Base-by-base conservation (phyloP, 1,284 basidiomycete species). In the Pyrrhoderma lamaoense region DNA sequence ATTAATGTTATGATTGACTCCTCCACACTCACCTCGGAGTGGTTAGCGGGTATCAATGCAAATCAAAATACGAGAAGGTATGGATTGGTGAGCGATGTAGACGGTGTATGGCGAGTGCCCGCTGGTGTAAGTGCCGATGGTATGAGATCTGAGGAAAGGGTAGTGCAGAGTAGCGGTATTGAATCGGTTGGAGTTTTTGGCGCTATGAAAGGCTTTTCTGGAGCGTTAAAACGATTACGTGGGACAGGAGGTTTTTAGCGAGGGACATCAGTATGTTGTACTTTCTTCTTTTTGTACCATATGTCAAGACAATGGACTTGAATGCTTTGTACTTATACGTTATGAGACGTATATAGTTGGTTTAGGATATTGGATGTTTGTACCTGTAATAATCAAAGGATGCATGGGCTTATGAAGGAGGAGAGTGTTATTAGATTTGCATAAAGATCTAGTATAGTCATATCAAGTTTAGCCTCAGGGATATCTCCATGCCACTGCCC, bases 1-100 rank as follows among this genome's bases (percentile, higher is more conserved):
- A 76, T 83, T 60, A 89, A 90, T 62, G 71, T 88, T 52, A 79
- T 90, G 75, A 71, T 89, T 45, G 86, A 90, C 63, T 78, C 72
- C 19, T 34, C 43, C 49, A 65, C 74, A 59, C 67, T 80, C 47
- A 70, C 76, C 19, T 57, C 60, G 3, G 78, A 80, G 56, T 76
- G 79, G 73, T 71, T 75, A 65, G 65, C 70, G 19, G 73, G 72
- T 2, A 66, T 82, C 9, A 60, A 71, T 3, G 61, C 70, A 19
- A 80, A 80, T 61, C 77, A 82, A 62, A 77, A 76, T 59, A 80
- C 79, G 2, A 65, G 72, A 46, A 58, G 73, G 45, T 80, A 76
- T 53, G 79, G 79, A 13, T 58, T 60, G 14, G 65, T 73, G 4
- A 74, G 77, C 53, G 18, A 35, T 4, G 60, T 65, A 11, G 76